Evolutionary conservation across 441 rosid genomes (phyloP), one percentile per base, ranked within the genome.

Genomic region (Erodium chrysanthum): DNA sequence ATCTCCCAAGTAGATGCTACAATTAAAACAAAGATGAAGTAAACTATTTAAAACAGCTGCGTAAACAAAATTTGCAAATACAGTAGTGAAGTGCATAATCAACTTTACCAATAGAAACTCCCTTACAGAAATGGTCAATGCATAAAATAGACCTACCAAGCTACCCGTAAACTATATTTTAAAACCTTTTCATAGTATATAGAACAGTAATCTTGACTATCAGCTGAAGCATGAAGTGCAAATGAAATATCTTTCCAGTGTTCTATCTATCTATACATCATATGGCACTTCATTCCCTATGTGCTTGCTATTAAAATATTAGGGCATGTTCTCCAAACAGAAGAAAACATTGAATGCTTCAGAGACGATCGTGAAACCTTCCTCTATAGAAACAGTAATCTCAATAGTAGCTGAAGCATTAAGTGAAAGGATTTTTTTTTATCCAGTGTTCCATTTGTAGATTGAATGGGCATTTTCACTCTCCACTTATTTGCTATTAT

Each of bases 1-100:
- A 95, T 86, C 89, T 95, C 99, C 99, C 99, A 95, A 65, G 91
- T 84, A 66, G 97, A 92, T 71, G 99, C 99, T 95, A 76, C 73
- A 81, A 81, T 77, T 23, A 75, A 79, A 35, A 60, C 8, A 71
- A 66, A 62, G 54, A 61, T 15, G 40, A 61, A 40, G 25, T 9
- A 42, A 67, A 46, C 68, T 27, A 74, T 35, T 62, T 11, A 70
- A 65, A 68, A 40, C 17, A 56, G 40, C 46, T 27, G 0, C 27
- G 54, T 11, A 31, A 12, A 9, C 31, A 27, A 40, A 15, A 65
- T 42, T 60, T 29, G 48, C 17, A 46, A 31, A n/a, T n/a, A n/a
- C n/a, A n/a, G 23, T n/a, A 66, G 52, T 18, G 35, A 65, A 70
- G 44, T 33, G 65, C 15, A 52, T 44, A 54, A 54, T 66, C 54